Evolutionary conservation across 2,329 filamentous ascomycete genomes (phyloP), one percentile per base, ranked within the genome.

Genomic region (Aureobasidium melanogenum): DNA sequence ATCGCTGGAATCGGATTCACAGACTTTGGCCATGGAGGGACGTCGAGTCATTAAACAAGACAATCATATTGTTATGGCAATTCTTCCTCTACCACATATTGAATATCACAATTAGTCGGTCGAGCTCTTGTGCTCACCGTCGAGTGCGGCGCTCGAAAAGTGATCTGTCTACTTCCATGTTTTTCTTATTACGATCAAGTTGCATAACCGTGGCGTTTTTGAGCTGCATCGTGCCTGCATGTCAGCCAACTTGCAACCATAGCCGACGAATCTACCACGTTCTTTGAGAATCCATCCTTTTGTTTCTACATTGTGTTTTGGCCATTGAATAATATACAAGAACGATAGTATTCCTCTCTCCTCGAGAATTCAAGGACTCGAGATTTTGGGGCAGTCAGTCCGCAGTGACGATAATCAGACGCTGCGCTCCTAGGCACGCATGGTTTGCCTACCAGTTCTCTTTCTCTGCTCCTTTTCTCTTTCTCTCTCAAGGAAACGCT

Each of bases 401-500:
- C 38, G 19, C 6, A 30, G 19, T 43, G n/a, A 50, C 14, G 9
- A 22, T 22, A 24, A 28, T 9, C 5, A n/a, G 28, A 15, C 32
- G 34, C 6, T 14, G 14, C 12, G 12, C 32, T 50, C 50, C 55
- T 73, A 79, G 62, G 70, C 80, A 69, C 78, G 80, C 67, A 80
- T 77, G 30, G 80, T 83, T 74, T 80, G 79, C 76, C 80, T 86
- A 80, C 88, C 88, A 75, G 82, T 79, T 60, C 76, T 78, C 73
- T 82, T 86, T 71, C 69, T 65, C 63, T 68, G 64, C 72, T 92
- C 86, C 67, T 87, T 85, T 69, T 97, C 93, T 59, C 92, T 84
- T 82, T 97, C 95, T 70, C 88, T 85, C 79, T 97, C 96, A 76
- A 81, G 64, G 64, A 77, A 80, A 71, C 80, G 81, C 67, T 74